These are phyloP conservation scores for Lepidium sativum DNA, from an alignment of 345 rosid genomes.

Conservation along the genomic window DNA sequence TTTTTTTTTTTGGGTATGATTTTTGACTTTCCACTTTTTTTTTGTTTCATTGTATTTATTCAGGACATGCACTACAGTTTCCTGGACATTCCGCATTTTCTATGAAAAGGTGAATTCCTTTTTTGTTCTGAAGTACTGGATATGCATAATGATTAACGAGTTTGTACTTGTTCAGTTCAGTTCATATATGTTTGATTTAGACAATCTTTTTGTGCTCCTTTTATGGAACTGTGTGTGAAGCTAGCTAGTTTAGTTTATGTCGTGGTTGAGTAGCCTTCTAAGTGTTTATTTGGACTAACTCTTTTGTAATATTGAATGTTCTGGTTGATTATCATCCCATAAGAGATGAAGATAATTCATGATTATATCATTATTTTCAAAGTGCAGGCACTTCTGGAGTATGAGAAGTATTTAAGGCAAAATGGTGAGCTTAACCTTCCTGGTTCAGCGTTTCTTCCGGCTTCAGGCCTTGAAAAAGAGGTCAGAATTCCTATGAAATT, in stretches of 20 bases:
- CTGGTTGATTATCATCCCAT: background rate
- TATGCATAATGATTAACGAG: background rate
- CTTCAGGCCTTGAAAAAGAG: slow-evolving; percentile 61
- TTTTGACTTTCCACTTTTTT: background rate
- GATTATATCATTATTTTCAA: slow-evolving; percentile 13
- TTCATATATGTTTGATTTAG: background rate
- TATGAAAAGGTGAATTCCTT: slow-evolving; percentile 66
- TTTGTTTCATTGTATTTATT: background rate
- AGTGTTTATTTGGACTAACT: background rate
- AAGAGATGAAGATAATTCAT: background rate
- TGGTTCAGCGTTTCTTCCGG: slow-evolving; percentile 41
- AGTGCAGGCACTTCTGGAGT: slow-evolving; percentile 75
- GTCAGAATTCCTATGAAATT: slow-evolving; percentile 21
- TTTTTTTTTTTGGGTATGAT: background rate
- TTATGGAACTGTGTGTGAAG: background rate
- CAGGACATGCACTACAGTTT: slow-evolving; percentile 96
- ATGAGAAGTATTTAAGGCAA: slow-evolving; percentile 61
- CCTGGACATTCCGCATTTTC: slow-evolving; percentile 96
- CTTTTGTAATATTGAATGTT: background rate
- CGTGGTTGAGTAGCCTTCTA: background rate
- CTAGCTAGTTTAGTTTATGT: background rate
- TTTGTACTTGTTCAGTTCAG: background rate
- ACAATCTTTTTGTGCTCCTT: background rate
- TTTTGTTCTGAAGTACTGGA: background rate
- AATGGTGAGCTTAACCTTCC: slow-evolving; percentile 75